A percentile compares a stretch with the other conserved stretches of the same genome.
Evolutionary conservation across 164 flowering plant genomes (phyloP).

Genomic region (Platanus orientalis): DNA sequence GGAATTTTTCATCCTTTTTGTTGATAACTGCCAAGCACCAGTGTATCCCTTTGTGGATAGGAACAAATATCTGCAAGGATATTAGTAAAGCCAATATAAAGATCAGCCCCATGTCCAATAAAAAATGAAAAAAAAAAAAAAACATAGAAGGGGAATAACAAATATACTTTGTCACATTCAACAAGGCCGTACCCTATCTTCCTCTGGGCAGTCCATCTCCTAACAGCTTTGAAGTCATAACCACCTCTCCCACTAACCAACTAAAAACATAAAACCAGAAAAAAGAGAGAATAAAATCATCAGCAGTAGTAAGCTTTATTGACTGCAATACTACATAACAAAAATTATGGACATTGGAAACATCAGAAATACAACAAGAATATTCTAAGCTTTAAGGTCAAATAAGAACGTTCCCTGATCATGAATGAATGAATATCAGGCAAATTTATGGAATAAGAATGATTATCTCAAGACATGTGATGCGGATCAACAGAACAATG

Average conservation of each 20-base stretch:
- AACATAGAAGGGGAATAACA: constrained; percentile 3
- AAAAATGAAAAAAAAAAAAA: background rate
- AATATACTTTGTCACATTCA: constrained; percentile 92
- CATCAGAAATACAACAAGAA: background rate
- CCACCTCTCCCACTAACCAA: constrained; percentile 48
- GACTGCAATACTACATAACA: background rate
- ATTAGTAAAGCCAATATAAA: constrained; percentile 4
- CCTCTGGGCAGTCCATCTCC: constrained; percentile 82
- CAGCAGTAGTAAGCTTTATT: background rate
- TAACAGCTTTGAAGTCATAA: constrained; percentile 76
- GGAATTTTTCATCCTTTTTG: constrained; percentile 74
- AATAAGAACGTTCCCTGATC: background rate
- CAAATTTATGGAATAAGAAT: too few relatives aligned
- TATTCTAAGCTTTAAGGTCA: background rate
- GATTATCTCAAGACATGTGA: too few relatives aligned
- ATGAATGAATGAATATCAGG: background rate
- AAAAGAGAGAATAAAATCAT: background rate
- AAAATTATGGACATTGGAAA: background rate
- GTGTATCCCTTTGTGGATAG: constrained; percentile 78
- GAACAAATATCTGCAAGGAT: constrained; percentile 76
- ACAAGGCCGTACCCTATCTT: constrained; percentile 78
- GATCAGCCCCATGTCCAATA: background rate
- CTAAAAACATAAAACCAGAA: constrained; percentile 26
- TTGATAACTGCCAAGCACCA: constrained; percentile 94
- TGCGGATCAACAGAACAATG: too few relatives aligned